phyloP scores from a whole-genome alignment of 257 asterid species.

The Apocynum venetum region DNA sequence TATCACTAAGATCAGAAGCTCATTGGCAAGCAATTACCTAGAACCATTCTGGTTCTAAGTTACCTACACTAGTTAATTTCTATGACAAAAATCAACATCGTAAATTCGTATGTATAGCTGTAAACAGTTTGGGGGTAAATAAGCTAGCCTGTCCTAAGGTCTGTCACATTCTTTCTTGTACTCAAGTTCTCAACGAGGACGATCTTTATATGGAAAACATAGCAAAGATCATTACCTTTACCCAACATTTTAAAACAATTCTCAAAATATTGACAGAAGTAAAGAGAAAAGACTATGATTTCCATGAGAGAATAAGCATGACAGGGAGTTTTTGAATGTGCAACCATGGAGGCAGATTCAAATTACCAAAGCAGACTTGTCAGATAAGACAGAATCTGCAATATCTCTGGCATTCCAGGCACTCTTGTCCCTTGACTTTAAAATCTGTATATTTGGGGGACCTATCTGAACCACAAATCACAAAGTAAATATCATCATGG shows the following conservation, averaged over 20 bases:
- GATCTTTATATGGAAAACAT: neutral
- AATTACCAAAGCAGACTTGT: conserved; percentile 91
- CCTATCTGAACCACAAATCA: conserved; percentile 66
- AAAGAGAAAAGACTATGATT: neutral
- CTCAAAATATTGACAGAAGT: neutral
- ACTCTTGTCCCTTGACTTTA: conserved; percentile 75
- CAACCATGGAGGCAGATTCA: conserved; percentile 3
- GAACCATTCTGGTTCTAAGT: neutral
- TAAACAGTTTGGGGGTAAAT: no score
- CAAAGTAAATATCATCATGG: conserved; percentile 20
- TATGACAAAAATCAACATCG: neutral
- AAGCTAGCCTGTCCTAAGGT: neutral
- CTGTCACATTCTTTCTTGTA: neutral
- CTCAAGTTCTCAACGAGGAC: neutral
- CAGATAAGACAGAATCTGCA: conserved; percentile 85
- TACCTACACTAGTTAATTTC: neutral
- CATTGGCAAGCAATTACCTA: neutral
- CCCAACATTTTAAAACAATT: neutral
- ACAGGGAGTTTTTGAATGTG: neutral
- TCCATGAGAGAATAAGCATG: neutral
- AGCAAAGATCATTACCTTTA: neutral
- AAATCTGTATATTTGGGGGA: conserved; percentile 74
- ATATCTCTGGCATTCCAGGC: conserved; percentile 86
- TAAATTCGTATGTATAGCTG: neutral
- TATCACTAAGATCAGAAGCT: neutral